phyloP scores from a whole-genome alignment of 805 yeast species.

The Wickerhamiella musiphila region DNA sequence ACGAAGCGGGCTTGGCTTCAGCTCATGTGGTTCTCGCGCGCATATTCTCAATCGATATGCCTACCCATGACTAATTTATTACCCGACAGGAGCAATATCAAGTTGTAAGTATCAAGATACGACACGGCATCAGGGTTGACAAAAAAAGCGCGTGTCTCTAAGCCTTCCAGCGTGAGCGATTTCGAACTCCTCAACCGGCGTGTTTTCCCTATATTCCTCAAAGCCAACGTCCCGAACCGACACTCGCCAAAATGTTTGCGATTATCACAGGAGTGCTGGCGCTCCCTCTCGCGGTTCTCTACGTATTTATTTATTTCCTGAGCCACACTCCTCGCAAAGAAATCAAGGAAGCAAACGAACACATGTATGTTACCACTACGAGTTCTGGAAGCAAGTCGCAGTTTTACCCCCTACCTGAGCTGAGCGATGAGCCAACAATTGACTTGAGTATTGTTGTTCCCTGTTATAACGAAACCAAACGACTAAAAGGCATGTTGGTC shows the following conservation, averaged over 20 bases:
- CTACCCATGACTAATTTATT: too few relatives aligned
- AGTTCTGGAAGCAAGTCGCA: too few relatives aligned
- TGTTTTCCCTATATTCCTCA: too few relatives aligned
- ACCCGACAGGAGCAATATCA: too few relatives aligned
- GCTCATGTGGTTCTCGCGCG: too few relatives aligned
- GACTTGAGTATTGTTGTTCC: constrained; percentile 72
- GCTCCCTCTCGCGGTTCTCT: constrained; percentile 18
- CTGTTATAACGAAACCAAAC: constrained; percentile 71
- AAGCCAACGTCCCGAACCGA: background rate
- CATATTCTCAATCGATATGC: too few relatives aligned
- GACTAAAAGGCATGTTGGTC: constrained; percentile 34
- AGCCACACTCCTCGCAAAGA: constrained; percentile 38
- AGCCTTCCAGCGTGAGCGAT: too few relatives aligned
- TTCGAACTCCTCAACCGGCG: too few relatives aligned
- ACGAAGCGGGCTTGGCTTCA: too few relatives aligned
- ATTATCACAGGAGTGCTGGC: background rate
- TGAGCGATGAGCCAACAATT: constrained; percentile 23
- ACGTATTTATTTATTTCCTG: constrained; percentile 28
- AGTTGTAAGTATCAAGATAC: too few relatives aligned
- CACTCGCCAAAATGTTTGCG: background rate
- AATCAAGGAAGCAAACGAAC: background rate
- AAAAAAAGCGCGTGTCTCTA: too few relatives aligned
- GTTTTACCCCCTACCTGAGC: constrained; percentile 21
- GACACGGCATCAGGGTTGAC: too few relatives aligned
- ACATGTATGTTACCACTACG: background rate